Evolutionary conservation across 177 flowering plant genomes (phyloP), one percentile per base, ranked within the genome.

Genomic region (Vitis hybrid): DNA sequence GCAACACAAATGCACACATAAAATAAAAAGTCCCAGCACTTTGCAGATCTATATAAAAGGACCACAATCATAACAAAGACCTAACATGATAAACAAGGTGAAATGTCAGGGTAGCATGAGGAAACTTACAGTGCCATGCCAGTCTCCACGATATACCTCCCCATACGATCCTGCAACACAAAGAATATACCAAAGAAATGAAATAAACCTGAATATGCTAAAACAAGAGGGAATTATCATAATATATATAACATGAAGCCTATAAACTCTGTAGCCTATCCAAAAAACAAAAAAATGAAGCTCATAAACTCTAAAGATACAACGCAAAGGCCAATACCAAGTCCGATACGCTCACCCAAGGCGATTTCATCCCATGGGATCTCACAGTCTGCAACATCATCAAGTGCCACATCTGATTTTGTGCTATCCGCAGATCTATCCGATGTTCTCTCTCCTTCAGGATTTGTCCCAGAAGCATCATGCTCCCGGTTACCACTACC

Each of bases 91-190:
- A 19, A 65, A 39, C 13, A 68, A n/a, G 16, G 16, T n/a, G 60
- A 56, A 13, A 12, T 29, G 55, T 22, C 16, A 72, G 50, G 39
- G 6, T 8, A 62, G 66, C 33, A 55, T 10, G 48, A 62, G 62
- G 79, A 65, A 75, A 86, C 99, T 90, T 76, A 95, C 99, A 73
- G 99, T 95, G 73, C 97, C 98, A 88, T 83, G 90, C 99, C 98
- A 93, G 15, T 95, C 99, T 56, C 94, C 99, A 77, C 85, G 98
- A 74, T 93, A 93, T 7, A 95, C 99, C 81, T 95, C 99, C 26
- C 99, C 99, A 74, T 89, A 95, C 48, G 99, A 94, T 71, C 99
- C 99, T 94, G 81, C 65, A 76, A 31, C 55, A 74, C 12, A 69
- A 75, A 67, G 16, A 39, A 74, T 21, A 29, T 14, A 68, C 26